These are phyloP conservation scores for Boletus pseudopeckii DNA, from an alignment of 768 basidiomycete genomes.

Conservation along the genomic window DNA sequence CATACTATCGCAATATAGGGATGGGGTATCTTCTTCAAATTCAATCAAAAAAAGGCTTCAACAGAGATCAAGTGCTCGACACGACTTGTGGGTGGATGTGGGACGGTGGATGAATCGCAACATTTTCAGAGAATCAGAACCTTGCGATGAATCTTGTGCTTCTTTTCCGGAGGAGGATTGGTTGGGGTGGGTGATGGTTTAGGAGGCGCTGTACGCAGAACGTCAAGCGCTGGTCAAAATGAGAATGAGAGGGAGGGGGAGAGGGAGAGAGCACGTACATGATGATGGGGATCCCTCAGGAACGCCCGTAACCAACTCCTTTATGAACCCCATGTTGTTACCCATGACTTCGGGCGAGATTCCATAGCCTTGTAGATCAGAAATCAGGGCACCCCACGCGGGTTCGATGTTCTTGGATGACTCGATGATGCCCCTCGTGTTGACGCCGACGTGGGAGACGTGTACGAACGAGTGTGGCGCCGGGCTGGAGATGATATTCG, in stretches of 20 bases:
- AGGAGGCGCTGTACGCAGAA: slow-evolving; percentile 4
- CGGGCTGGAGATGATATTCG: slow-evolving; percentile 53
- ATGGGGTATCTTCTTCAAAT: slow-evolving; percentile 11
- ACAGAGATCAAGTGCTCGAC: slow-evolving; percentile 4
- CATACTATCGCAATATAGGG: slow-evolving; percentile 13
- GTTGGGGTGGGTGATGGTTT: slow-evolving; percentile 5
- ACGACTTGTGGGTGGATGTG: neutral
- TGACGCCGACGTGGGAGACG: slow-evolving; percentile 61
- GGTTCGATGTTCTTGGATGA: slow-evolving; percentile 51
- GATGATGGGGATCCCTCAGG: slow-evolving; percentile 2
- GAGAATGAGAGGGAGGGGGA: neutral
- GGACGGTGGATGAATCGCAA: neutral
- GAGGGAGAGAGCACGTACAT: slow-evolving; percentile 9
- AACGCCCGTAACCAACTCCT: slow-evolving; percentile 22
- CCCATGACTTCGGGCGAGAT: slow-evolving; percentile 31
- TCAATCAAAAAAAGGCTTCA: neutral
- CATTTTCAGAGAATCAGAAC: slow-evolving; percentile 27
- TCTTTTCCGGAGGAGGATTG: slow-evolving; percentile 22
- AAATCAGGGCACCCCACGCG: slow-evolving; percentile 47
- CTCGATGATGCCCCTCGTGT: slow-evolving; percentile 48
- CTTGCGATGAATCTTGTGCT: slow-evolving; percentile 31
- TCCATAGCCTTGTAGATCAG: slow-evolving; percentile 41
- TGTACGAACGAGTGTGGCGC: slow-evolving; percentile 62
- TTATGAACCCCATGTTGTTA: slow-evolving; percentile 36
- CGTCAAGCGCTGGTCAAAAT: neutral